phyloP scores from a whole-genome alignment of 1,139 yeast genomes.

The Debaryomycetaceae sp. region DNA sequence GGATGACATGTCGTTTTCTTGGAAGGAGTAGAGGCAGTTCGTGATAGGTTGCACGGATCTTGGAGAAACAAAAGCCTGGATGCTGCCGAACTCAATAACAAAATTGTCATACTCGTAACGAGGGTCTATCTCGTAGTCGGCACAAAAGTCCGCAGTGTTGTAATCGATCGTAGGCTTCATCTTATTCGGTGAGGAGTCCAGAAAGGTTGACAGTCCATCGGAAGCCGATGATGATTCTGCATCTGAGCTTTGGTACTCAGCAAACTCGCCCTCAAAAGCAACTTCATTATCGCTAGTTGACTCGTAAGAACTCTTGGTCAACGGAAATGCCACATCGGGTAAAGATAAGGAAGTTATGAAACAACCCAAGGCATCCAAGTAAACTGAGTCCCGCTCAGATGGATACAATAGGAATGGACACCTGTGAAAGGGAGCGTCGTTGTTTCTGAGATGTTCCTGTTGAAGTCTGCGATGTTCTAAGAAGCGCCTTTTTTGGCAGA shows the following conservation, averaged over 20 bases:
- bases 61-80: constrained; percentile 37
- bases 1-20: constrained; percentile 38
- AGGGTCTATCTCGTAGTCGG: constrained; percentile 38
- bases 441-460: constrained; percentile 57
- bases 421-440: constrained; percentile 84
- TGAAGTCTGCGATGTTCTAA: constrained; percentile 47
- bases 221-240: constrained; percentile 2
- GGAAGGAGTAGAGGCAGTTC: constrained; percentile 25
- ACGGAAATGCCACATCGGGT: constrained; percentile 63
- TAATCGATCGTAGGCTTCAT: constrained; percentile 35
- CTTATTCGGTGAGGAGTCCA: constrained; percentile 1
- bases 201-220: constrained; percentile 1
- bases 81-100: constrained; percentile 47
- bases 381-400: constrained; percentile 40
- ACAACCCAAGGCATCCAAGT: constrained; percentile 46
- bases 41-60: constrained; percentile 26
- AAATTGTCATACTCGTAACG: constrained; percentile 51
- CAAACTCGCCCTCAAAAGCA: constrained; percentile 1
- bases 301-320: constrained; percentile 34
- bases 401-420: constrained; percentile 63
- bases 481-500: constrained; percentile 52
- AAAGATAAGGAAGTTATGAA: constrained; percentile 59
- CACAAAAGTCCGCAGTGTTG: constrained; percentile 40
- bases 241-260: constrained; percentile 3
- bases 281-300: constrained; percentile 2